phyloP scores from a whole-genome alignment of 2,329 filamentous ascomycete genomes.

The Teratosphaeria pseudoeucalypti region DNA sequence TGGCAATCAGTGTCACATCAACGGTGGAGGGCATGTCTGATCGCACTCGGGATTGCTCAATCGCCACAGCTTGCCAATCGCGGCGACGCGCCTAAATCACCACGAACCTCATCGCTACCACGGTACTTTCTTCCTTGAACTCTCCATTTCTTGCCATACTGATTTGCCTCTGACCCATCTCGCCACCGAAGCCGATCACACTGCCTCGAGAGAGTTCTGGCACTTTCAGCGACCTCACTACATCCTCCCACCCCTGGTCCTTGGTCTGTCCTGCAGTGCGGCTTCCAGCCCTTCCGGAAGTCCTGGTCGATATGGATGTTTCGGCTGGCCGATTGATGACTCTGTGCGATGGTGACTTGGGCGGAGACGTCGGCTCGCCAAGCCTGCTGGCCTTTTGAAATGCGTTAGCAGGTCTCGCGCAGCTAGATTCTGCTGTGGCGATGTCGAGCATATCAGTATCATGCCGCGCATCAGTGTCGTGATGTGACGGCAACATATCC shows the following conservation, averaged over 20 bases:
- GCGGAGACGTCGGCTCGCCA: neutral
- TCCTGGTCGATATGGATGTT: neutral
- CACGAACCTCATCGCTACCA: constrained; percentile 34
- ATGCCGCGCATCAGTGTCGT: neutral
- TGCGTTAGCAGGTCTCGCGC: neutral
- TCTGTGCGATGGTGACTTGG: neutral
- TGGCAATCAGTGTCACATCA: too few species aligned
- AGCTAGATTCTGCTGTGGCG: neutral
- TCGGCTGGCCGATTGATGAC: neutral
- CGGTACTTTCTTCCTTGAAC: constrained; percentile 32
- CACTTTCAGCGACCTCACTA: constrained; percentile 10
- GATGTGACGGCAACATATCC: neutral
- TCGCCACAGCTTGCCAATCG: too few species aligned
- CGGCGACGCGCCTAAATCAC: constrained; percentile 12
- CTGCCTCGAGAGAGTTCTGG: constrained; percentile 15
- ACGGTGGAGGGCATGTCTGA: too few species aligned
- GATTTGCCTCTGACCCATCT: constrained; percentile 26
- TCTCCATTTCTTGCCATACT: constrained; percentile 28
- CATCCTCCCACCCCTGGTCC: constrained; percentile 5
- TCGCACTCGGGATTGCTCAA: too few species aligned
- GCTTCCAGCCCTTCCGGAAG: neutral
- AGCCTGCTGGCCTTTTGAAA: neutral
- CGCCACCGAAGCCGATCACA: constrained; percentile 16
- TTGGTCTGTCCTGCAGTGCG: constrained; percentile 3
- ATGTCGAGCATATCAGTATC: neutral